These are phyloP conservation scores for Lobosporangium transversale DNA, from an alignment of 192 early-diverging fungal genomes.

Conservation along the genomic window DNA sequence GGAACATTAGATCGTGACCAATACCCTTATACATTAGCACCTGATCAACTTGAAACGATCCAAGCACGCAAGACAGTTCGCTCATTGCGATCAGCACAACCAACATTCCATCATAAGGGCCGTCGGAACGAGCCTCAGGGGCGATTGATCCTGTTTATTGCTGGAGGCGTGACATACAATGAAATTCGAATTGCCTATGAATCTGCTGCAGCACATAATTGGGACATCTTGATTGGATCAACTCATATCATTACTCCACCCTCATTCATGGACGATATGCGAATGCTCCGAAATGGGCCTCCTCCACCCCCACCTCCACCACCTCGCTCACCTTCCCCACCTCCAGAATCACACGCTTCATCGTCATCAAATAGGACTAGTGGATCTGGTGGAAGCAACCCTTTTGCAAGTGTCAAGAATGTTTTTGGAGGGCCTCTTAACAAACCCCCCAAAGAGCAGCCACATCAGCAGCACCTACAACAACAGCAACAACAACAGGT, in stretches of 20 bases:
- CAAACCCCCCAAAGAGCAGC: slow-evolving; percentile 12
- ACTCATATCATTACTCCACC: slow-evolving; percentile 79
- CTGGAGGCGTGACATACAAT: slow-evolving; percentile 79
- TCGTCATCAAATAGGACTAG: neutral
- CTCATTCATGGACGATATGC: slow-evolving; percentile 74
- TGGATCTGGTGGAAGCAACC: neutral
- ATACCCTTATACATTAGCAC: slow-evolving; percentile 69
- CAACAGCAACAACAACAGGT: slow-evolving; percentile 5
- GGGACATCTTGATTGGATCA: slow-evolving; percentile 82
- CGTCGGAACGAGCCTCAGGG: slow-evolving; percentile 50
- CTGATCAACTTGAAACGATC: slow-evolving; percentile 44
- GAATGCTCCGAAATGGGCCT: slow-evolving; percentile 57
- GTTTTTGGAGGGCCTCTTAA: slow-evolving; percentile 24
- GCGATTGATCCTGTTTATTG: slow-evolving; percentile 79
- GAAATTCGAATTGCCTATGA: slow-evolving; percentile 81
- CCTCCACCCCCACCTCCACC: slow-evolving; percentile 43
- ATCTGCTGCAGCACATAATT: slow-evolving; percentile 63
- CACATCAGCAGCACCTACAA: slow-evolving; percentile 8
- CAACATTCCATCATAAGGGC: slow-evolving; percentile 51
- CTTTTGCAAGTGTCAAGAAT: slow-evolving; percentile 46
- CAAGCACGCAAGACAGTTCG: slow-evolving; percentile 51
- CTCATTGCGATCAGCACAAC: slow-evolving; percentile 44
- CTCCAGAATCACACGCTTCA: slow-evolving; percentile 13
- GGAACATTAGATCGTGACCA: slow-evolving; percentile 64
- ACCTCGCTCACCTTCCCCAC: slow-evolving; percentile 32